Conservation (phyloP, 495 filamentous ascomycete species). For the Penicillium cosmopolitanum region DNA sequence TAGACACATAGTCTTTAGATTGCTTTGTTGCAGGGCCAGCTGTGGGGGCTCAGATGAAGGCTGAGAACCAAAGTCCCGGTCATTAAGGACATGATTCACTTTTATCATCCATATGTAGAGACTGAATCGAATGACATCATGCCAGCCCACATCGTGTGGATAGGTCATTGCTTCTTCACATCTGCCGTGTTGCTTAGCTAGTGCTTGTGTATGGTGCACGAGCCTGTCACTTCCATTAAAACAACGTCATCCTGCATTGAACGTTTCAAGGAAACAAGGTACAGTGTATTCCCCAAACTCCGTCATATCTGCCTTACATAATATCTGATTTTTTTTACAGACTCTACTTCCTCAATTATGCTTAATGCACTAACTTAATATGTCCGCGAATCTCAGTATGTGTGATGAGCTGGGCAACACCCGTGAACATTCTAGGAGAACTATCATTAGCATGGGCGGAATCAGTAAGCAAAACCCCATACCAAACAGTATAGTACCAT, state of each 20-base stretch:
- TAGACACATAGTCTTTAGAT: not conserved
- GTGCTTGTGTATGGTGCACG: constrained; percentile 4
- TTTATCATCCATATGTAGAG: constrained; percentile 7
- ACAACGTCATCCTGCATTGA: constrained; percentile 1
- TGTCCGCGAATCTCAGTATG: not conserved
- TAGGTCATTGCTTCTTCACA: not conserved
- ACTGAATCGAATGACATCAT: constrained; percentile 5
- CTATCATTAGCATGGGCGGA: not conserved
- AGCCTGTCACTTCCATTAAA: not conserved
- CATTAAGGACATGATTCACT: constrained; percentile 1
- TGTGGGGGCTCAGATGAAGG: not conserved
- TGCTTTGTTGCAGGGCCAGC: not conserved
- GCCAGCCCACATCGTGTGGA: not conserved
- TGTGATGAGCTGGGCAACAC: not conserved
- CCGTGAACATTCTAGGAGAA: not conserved
- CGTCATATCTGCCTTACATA: constrained; percentile 7
- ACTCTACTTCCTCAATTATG: not conserved
- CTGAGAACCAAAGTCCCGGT: not conserved
- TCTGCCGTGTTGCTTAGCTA: not conserved
- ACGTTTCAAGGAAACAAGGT: not conserved
- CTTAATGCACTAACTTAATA: not conserved
- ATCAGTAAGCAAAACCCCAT: not conserved
- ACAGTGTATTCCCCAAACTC: not conserved
- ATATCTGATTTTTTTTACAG: not conserved
- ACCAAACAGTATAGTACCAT: no score